Percentiles rank a stretch among this genome's conserved stretches.
Evolutionary conservation across 1,139 yeast genomes (phyloP).

Genomic region (Torulaspora globosa): DNA sequence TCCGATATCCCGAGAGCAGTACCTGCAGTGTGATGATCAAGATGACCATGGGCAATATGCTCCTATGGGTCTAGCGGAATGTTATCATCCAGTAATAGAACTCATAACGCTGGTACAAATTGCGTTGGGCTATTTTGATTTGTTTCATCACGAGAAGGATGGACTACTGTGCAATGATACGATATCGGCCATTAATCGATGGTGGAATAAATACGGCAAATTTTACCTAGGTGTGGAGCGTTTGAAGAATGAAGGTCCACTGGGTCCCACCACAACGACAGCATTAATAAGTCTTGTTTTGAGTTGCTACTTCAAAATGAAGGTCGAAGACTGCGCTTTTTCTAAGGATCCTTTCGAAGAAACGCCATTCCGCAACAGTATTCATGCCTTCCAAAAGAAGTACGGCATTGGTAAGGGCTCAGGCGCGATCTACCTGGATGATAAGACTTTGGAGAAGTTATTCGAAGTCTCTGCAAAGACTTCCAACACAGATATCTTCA

Average conservation of each 20-base stretch:
- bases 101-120: conserved; percentile 71
- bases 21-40: conserved; percentile 10
- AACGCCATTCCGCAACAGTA: conserved; percentile 58
- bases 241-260: conserved; percentile 46
- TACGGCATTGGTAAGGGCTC: conserved; percentile 44
- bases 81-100: conserved; percentile 49
- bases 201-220: conserved; percentile 82
- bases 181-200: conserved; percentile 60
- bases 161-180: conserved; percentile 80
- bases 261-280: conserved; percentile 62
- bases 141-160: conserved; percentile 65
- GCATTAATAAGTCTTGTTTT: conserved; percentile 64
- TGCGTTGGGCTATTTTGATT: conserved; percentile 70
- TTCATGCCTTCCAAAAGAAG: conserved; percentile 66
- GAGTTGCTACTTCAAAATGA: conserved; percentile 62
- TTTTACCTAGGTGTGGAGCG: conserved; percentile 46
- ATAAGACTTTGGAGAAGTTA: conserved; percentile 56
- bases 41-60: conserved; percentile 6
- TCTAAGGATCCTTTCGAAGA: conserved; percentile 88
- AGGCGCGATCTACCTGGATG: conserved; percentile 57
- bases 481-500: conserved; percentile 51
- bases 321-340: conserved; percentile 69
- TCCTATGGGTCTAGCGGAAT: conserved; percentile 1
- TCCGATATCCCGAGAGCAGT: conserved; percentile 11
- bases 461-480: conserved; percentile 56